Conservation (phyloP, 1,139 yeast species). For the Hemisphaericaspora lyxosophila region DNA sequence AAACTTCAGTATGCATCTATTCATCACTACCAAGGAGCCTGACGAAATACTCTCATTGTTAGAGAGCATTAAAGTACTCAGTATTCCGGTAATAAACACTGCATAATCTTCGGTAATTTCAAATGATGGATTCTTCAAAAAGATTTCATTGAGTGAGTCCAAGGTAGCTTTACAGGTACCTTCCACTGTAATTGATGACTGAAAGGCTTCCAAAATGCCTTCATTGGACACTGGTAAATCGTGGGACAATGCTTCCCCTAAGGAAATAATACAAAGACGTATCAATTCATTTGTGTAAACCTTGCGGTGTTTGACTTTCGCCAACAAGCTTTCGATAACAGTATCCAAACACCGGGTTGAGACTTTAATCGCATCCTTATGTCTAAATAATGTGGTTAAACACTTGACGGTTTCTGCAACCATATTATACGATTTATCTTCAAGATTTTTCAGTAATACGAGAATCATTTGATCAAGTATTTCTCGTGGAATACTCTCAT, state of each 20-base stretch:
- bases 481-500: conserved; percentile 6
- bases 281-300: conserved; percentile 52
- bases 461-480: conserved; percentile 34
- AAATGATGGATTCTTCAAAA: conserved; percentile 16
- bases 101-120: conserved; percentile 20
- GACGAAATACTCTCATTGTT: conserved; percentile 27
- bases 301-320: conserved; percentile 39
- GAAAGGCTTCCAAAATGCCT: conserved; percentile 18
- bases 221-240: conserved; percentile 11
- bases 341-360: conserved; percentile 22
- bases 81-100: conserved; percentile 17
- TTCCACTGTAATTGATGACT: conserved; percentile 33
- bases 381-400: conserved; percentile 12
- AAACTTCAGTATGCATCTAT: conserved; percentile 12
- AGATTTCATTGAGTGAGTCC: conserved; percentile 28
- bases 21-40: conserved; percentile 25
- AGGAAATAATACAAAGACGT: conserved; percentile 41
- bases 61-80: conserved; percentile 23
- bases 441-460: conserved; percentile 45
- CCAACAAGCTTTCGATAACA: conserved; percentile 22
- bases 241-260: conserved; percentile 27
- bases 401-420: conserved; percentile 51
- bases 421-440: conserved; percentile 39
- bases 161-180: conserved; percentile 35
- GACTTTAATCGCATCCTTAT: conserved; percentile 26